Base-by-base conservation (phyloP, 2,329 filamentous ascomycete species). In the Stylonectria norvegica region DNA sequence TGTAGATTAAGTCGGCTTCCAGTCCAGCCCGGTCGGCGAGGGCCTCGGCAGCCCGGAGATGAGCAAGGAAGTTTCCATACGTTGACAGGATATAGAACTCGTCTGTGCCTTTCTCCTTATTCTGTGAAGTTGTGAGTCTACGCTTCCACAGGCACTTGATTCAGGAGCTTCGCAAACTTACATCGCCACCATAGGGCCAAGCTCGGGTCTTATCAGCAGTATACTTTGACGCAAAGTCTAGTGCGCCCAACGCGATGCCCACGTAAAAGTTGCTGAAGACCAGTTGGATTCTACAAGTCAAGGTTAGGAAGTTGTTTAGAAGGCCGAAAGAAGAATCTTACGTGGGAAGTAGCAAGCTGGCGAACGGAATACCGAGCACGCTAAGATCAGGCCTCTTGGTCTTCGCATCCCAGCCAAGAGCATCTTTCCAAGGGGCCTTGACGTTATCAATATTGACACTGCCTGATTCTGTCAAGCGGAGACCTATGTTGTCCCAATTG, bases 231-330 rank as follows among this genome's bases (percentile, higher is more conserved):
- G 78, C 79, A 30, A 70, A 71, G 6, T 73, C 64, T 0, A 84
- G 64, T 0, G 79, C 74, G 1, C 81, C 79, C 30, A 72, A 68
- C 0, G 79, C 75, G 44, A 83, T 83, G 2, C 79, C 79, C 1
- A 83, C 64, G 55, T 84, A 83, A 53, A 84, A 79, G 57, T 83
- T 83, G 54, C 69, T 70, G 60, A 84, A 84, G n/a, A 81, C 75
- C 0, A 83, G 70, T 55, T 84, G 79, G 43, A 83, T 81, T 0
- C 69, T 74, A 9, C 4, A 23, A 16, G 4, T 5, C 15, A 11
- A 23, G 7, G 9, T 17, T 18, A 12, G 7, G 14, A 6, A 15
- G 3, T 18, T 2, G 2, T 5, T 25, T 7, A 25, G 7, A 7
- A 25, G 12, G 12, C 12, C 12, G 4, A 17, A 5, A 11, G 10